Conservation (phyloP, 2,329 filamentous ascomycete species). For the Neurospora crassa region DNA sequence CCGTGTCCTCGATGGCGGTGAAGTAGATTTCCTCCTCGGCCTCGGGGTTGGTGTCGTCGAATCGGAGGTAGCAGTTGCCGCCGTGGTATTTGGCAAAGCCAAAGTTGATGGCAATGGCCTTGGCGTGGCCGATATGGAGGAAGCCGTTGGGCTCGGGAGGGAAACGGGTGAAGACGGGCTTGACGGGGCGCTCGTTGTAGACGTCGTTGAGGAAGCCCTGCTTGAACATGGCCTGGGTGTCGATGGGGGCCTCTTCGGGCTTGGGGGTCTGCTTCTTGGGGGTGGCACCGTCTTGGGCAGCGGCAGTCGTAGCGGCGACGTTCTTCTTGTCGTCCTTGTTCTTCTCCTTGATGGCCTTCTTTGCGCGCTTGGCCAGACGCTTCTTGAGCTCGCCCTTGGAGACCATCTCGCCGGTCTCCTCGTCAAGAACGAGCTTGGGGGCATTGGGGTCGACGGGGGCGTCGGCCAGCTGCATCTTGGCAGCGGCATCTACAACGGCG, state of each 20-base stretch:
- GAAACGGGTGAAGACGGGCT: constrained; percentile 60
- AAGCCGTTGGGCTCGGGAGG: constrained; percentile 88
- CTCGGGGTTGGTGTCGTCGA: constrained; percentile 93
- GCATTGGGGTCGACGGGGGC: constrained; percentile 13
- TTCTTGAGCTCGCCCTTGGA: constrained; percentile 57
- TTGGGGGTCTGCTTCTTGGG: constrained; percentile 16
- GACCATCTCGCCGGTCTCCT: constrained; percentile 56
- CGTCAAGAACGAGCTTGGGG: constrained; percentile 35
- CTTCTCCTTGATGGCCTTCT: constrained; percentile 44
- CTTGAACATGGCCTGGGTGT: constrained; percentile 66
- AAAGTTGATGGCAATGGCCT: constrained; percentile 94
- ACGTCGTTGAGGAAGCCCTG: constrained; percentile 66
- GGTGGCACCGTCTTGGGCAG: constrained; percentile 22
- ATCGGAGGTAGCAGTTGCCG: constrained; percentile 65
- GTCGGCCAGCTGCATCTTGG: constrained; percentile 39
- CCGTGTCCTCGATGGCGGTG: constrained; percentile 55
- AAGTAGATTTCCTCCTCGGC: constrained; percentile 74
- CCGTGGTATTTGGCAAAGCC: constrained; percentile 82
- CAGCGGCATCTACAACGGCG: constrained; percentile 35
- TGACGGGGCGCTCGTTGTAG: constrained; percentile 56
- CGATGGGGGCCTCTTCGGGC: constrained; percentile 27
- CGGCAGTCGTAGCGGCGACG: constrained; percentile 22
- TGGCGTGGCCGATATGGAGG: constrained; percentile 87
- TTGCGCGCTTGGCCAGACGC: constrained; percentile 46
- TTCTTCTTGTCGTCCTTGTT: constrained; percentile 30